A percentile compares a stretch with the other conserved stretches of the same genome.
These are phyloP conservation scores for Paramecium tetraurelia DNA, from an alignment of 73 alveolate genomes.

Conservation along the genomic window DNA sequence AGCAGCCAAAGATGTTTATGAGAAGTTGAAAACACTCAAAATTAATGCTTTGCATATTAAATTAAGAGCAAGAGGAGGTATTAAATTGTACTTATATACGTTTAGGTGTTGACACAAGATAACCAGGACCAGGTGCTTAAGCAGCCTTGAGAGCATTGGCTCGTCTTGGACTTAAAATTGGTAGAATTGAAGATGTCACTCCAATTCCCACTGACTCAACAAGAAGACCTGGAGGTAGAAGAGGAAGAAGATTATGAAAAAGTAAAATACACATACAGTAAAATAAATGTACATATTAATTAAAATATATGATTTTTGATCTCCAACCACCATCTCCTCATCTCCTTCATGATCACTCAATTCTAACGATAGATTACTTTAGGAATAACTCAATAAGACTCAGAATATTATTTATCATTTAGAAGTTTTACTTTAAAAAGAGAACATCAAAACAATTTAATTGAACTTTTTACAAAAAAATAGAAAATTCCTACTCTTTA, in stretches of 20 bases:
- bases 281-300: background rate
- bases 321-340: background rate
- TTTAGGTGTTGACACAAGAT: slow-evolving; percentile 78
- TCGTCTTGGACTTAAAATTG: slow-evolving; percentile 97
- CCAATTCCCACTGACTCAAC: slow-evolving; percentile 99
- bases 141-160: slow-evolving; percentile 99
- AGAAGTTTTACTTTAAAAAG: background rate
- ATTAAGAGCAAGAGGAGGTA: slow-evolving; percentile 98
- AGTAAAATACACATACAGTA: background rate
- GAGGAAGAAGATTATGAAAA: slow-evolving; percentile 98
- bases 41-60: slow-evolving; percentile 97
- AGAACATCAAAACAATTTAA: background rate
- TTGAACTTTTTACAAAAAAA: background rate
- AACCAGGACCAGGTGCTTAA: slow-evolving; percentile 99
- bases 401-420: background rate
- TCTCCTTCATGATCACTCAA: background rate
- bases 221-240: slow-evolving; percentile 98
- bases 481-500: background rate
- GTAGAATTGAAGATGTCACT: slow-evolving; percentile 99
- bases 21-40: slow-evolving; percentile 84
- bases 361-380: background rate
- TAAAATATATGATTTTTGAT: background rate
- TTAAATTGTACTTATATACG: background rate
- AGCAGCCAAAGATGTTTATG: slow-evolving; percentile 98
- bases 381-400: background rate